These are phyloP conservation scores for Chloropicon primus DNA, from an alignment of 139 green algal genomes.

Conservation along the genomic window DNA sequence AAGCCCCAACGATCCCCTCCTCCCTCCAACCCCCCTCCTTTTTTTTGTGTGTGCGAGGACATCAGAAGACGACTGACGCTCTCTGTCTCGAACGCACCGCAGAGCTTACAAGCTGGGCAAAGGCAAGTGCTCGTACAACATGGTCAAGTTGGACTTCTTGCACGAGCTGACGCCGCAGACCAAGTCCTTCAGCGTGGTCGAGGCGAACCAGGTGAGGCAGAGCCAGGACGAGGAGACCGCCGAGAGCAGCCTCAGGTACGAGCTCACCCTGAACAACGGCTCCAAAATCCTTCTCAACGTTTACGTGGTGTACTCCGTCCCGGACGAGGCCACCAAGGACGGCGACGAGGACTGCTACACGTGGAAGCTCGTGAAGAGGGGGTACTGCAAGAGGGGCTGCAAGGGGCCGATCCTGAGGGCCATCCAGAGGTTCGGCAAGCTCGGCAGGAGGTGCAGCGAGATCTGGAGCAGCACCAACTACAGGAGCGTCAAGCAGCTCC, in stretches of 20 bases:
- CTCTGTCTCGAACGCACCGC: too few species aligned
- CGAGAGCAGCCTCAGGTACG: slow-evolving; percentile 27
- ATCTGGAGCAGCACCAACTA: background rate
- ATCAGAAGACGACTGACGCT: too few species aligned
- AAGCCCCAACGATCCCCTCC: too few species aligned
- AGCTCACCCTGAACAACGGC: slow-evolving; percentile 28
- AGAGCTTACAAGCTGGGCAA: slow-evolving; percentile 54
- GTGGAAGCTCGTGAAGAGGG: slow-evolving; percentile 24
- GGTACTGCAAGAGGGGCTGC: slow-evolving; percentile 34
- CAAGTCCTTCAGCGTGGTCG: background rate
- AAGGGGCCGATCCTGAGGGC: slow-evolving; percentile 36
- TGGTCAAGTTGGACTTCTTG: slow-evolving; percentile 23
- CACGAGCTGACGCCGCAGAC: background rate
- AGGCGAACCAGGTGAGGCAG: background rate
- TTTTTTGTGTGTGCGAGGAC: too few species aligned
- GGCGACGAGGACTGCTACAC: background rate
- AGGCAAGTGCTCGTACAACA: slow-evolving; percentile 47
- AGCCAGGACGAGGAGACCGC: background rate
- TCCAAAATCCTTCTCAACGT: slow-evolving; percentile 20
- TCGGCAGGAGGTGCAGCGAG: slow-evolving; percentile 22
- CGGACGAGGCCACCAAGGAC: background rate
- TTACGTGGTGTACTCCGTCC: slow-evolving; percentile 30
- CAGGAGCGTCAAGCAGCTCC: background rate
- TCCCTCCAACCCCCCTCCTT: too few species aligned
- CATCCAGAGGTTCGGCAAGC: slow-evolving; percentile 45